Conservation (phyloP, 208 protist species). For the Wallacemonas sp. region DNA sequence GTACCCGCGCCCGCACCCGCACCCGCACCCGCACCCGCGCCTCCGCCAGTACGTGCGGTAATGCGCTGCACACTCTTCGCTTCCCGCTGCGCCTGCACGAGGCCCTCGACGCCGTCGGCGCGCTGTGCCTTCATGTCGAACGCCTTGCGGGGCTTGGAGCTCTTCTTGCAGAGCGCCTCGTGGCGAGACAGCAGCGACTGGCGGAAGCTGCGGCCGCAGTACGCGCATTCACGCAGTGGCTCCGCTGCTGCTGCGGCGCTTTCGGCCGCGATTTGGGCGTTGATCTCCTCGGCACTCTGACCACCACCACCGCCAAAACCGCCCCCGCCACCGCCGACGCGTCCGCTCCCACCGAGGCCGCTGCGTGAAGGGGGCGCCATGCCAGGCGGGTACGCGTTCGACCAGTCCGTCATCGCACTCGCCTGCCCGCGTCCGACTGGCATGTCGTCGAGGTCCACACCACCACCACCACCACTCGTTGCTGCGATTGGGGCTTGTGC, state of each 20-base stretch:
- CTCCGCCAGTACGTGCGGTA: no score
- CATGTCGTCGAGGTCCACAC: constrained; percentile 48
- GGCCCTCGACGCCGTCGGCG: constrained; percentile 73
- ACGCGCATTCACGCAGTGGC: constrained; percentile 51
- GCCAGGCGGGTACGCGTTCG: constrained; percentile 45
- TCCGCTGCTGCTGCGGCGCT: constrained; percentile 46
- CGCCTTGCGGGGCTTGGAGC: constrained; percentile 52
- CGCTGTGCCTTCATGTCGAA: constrained; percentile 80
- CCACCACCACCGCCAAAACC: not conserved
- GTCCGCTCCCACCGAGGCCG: not conserved
- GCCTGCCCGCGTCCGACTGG: constrained; percentile 37
- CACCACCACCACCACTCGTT: constrained; percentile 1
- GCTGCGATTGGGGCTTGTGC: not conserved
- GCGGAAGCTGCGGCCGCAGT: constrained; percentile 77
- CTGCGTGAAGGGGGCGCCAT: constrained; percentile 15
- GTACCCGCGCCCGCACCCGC: constrained; percentile 8
- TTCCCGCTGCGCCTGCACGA: constrained; percentile 42
- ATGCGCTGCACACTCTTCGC: not conserved
- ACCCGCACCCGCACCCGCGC: not conserved
- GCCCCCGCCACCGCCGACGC: not conserved
- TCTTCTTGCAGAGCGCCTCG: constrained; percentile 64
- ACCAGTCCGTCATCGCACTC: constrained; percentile 34
- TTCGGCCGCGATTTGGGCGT: constrained; percentile 35
- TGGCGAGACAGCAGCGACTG: constrained; percentile 61
- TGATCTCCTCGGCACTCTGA: constrained; percentile 18